Base-by-base conservation (phyloP, 495 filamentous ascomycete genomes). In the Neurospora terricola region DNA sequence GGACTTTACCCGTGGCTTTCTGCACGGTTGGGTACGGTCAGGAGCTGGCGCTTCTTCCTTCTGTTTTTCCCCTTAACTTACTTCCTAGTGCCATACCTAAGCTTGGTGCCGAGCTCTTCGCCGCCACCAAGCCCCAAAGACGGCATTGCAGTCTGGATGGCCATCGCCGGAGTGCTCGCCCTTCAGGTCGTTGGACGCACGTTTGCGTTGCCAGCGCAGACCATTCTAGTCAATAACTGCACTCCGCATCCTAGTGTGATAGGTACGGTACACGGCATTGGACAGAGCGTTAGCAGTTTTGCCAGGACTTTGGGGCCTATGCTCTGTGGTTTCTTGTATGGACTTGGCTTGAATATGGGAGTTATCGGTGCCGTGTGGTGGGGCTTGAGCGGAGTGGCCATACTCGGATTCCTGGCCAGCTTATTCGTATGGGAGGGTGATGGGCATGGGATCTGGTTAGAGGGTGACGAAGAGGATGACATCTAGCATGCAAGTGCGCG, bases 211-310 rank as follows among this genome's bases (percentile, higher is more conserved):
- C 93, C 93, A 0, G 90, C 88, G 16, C 89, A 90, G 27, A 90
- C 90, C 3, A 95, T 97, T 72, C 83, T 97, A 8, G 85, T 95
- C 38, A 96, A 95, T 76, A 96, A 97, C 79, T 91, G 90, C 82
- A 91, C 89, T 66, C 92, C 93, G 2, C 92, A 94, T 76, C 93
- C 93, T 0, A 90, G 87, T 37, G 92, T 95, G 7, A 85, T 97
- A 11, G 92, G 92, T 1, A 94, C 92, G 3, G 87, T 96, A 39
- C 93, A 97, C 81, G 93, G 93, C 6, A 86, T 95, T 27, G 93
- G 89, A 11, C 91, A 94, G 81, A 92, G 87, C 74, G 91, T 91
- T 10, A 90, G 87, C 42, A 90, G 87, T 42, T 87, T 89, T 36
- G 90, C 90, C 62, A 86, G 93, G 45, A 93, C 93, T 4, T 80